Conservation (phyloP, 2,329 filamentous ascomycete genomes). For the Teratosphaeria destructans region DNA sequence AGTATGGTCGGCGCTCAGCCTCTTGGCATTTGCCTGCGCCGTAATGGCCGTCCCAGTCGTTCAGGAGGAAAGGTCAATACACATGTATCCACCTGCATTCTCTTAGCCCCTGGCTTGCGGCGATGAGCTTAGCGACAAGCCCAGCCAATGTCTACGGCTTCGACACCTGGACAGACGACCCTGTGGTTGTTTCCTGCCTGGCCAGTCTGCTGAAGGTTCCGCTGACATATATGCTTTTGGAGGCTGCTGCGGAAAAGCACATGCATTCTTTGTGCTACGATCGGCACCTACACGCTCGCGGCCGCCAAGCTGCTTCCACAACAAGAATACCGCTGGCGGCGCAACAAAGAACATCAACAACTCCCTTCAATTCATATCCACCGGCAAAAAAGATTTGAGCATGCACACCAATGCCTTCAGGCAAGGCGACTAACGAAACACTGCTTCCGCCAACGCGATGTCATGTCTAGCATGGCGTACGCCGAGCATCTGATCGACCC, state of each 20-base stretch:
- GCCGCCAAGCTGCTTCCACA: constrained; percentile 6
- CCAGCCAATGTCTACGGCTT: constrained; percentile 18
- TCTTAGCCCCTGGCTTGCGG: constrained; percentile 18
- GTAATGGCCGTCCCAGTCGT: background rate
- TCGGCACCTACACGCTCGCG: constrained; percentile 11
- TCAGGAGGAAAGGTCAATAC: background rate
- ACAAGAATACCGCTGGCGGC: constrained; percentile 7
- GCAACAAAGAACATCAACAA: constrained; percentile 10
- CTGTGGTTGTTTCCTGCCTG: constrained; percentile 18
- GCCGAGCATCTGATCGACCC: constrained; percentile 15
- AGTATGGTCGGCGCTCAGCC: background rate
- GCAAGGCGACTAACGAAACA: constrained; percentile 13
- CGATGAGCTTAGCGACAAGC: constrained; percentile 21
- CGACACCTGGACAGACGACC: constrained; percentile 22
- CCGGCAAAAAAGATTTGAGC: constrained; percentile 13
- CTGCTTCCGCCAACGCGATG: constrained; percentile 8
- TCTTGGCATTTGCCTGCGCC: background rate
- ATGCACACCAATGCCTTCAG: constrained; percentile 15
- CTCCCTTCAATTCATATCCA: constrained; percentile 15
- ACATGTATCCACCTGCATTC: constrained; percentile 8
- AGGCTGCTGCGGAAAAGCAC: constrained; percentile 12
- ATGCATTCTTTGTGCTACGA: too few species aligned
- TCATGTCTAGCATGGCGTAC: constrained; percentile 5
- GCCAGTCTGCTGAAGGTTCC: constrained; percentile 11
- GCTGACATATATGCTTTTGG: constrained; percentile 20